These are phyloP conservation scores for Fraxinus sp. DNA, from an alignment of 305 asterid species.

Conservation along the genomic window DNA sequence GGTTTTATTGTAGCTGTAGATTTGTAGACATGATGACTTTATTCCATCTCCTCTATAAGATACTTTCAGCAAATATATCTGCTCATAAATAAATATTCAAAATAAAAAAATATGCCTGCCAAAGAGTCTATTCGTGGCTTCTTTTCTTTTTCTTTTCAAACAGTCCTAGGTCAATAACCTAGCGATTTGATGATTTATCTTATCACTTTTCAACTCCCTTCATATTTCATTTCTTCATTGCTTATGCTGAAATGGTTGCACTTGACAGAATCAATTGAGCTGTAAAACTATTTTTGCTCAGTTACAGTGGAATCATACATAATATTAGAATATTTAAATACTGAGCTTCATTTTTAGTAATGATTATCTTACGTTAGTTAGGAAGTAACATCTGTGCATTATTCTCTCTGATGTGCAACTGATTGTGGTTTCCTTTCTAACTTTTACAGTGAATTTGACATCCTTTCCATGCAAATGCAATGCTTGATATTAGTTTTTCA, in stretches of 20 bases:
- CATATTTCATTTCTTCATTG: constrained; percentile 1
- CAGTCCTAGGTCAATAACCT: constrained; percentile 6
- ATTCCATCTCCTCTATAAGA: constrained; percentile 11
- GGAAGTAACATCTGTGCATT: constrained; percentile 11
- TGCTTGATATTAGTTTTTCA: constrained; percentile 4
- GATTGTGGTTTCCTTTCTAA: constrained; percentile 3
- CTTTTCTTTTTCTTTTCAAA: constrained; percentile 11
- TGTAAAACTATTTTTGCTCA: constrained; percentile 16
- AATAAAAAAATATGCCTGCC: not conserved
- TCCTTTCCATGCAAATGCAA: too few relatives aligned
- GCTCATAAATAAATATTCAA: too few relatives aligned
- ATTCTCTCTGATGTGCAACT: not conserved
- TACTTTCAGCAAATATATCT: constrained; percentile 16
- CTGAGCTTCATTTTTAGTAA: constrained; percentile 10
- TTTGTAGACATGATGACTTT: not conserved
- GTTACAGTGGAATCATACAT: constrained; percentile 18
- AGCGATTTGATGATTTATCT: constrained; percentile 4
- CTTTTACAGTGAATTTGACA: too few relatives aligned
- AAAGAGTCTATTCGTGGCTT: not conserved
- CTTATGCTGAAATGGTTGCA: constrained; percentile 7
- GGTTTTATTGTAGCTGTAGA: constrained; percentile 13
- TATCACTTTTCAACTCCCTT: constrained; percentile 13
- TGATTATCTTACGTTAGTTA: constrained; percentile 8
- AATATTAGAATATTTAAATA: constrained; percentile 2
- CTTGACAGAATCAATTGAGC: not conserved